These are phyloP conservation scores for Metschnikowia noctiluminum DNA, from an alignment of 805 yeast genomes.

Conservation along the genomic window DNA sequence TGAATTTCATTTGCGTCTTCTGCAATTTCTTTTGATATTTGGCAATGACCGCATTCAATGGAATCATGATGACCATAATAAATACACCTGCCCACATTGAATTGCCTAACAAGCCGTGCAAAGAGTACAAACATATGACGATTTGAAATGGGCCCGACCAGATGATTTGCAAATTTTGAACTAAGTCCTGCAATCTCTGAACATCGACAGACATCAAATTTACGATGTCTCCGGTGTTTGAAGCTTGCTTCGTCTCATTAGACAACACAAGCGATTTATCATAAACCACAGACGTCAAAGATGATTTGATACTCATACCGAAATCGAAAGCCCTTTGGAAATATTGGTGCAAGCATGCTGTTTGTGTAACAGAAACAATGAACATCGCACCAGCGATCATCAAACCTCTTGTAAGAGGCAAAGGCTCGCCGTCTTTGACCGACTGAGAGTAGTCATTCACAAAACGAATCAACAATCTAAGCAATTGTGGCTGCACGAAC, in stretches of 20 bases:
- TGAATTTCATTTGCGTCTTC: conserved; percentile 80
- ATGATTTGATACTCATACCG: conserved; percentile 73
- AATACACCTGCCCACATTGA: conserved; percentile 97
- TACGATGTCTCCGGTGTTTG: conserved; percentile 89
- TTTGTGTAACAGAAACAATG: conserved; percentile 69
- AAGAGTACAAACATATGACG: conserved; percentile 65
- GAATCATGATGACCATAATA: conserved; percentile 74
- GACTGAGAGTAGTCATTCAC: conserved; percentile 39
- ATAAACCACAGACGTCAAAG: conserved; percentile 65
- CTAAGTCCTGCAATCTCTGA: conserved; percentile 79
- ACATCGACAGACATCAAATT: conserved; percentile 93
- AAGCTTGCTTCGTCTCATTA: conserved; percentile 64
- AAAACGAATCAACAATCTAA: conserved; percentile 34
- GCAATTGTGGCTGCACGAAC: conserved; percentile 20
- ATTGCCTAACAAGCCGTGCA: conserved; percentile 71
- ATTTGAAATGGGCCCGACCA: conserved; percentile 97
- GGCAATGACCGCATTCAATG: conserved; percentile 70
- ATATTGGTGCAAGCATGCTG: conserved; percentile 74
- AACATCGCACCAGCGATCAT: conserved; percentile 78
- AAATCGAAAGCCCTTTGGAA: conserved; percentile 70
- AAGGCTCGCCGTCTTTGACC: conserved; percentile 33
- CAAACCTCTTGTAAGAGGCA: conserved; percentile 70
- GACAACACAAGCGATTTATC: conserved; percentile 66
- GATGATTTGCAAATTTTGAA: conserved; percentile 71
- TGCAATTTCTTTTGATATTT: conserved; percentile 68